Evolutionary conservation across 2,329 filamentous ascomycete species (phyloP).

Genomic region (Paraphoma chrysanthemicola): DNA sequence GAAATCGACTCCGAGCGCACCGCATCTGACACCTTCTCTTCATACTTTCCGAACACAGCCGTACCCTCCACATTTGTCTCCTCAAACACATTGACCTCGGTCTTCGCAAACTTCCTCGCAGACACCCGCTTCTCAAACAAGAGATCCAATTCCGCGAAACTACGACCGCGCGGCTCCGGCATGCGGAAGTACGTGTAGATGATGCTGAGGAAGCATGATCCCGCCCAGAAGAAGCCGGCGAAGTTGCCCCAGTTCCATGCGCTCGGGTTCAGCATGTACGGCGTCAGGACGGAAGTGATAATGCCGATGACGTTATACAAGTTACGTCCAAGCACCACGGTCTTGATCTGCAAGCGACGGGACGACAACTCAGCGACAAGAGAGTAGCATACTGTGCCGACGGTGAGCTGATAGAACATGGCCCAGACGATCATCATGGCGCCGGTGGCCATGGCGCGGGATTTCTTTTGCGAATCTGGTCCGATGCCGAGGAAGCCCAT

Average conservation of each 20-base stretch:
- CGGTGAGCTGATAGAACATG: constrained; percentile 9
- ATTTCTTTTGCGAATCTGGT: constrained; percentile 50
- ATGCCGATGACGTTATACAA: constrained; percentile 81
- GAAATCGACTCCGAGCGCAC: constrained; percentile 29
- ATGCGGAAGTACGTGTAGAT: constrained; percentile 82
- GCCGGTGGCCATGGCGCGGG: constrained; percentile 77
- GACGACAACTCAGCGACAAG: constrained; percentile 8
- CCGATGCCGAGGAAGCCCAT: constrained; percentile 85
- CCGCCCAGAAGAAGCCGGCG: constrained; percentile 87
- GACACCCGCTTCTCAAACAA: constrained; percentile 77
- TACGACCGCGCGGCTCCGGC: constrained; percentile 79
- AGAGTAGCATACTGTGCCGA: constrained; percentile 8
- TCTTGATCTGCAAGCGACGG: constrained; percentile 73
- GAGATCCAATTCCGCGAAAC: constrained; percentile 85
- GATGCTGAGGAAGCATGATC: constrained; percentile 80
- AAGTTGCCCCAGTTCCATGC: constrained; percentile 90
- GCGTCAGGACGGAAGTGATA: constrained; percentile 79
- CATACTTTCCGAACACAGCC: constrained; percentile 40
- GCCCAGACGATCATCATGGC: constrained; percentile 71
- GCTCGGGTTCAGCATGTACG: constrained; percentile 89
- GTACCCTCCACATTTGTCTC: constrained; percentile 36
- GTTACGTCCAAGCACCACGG: constrained; percentile 83
- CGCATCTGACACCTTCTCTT: constrained; percentile 38
- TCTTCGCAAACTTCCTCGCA: constrained; percentile 74
- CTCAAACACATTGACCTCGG: constrained; percentile 63